Evolutionary conservation across 108 stramenopile species (phyloP), one percentile per base, ranked within the genome.

Genomic region (Skeletonema potamos): DNA sequence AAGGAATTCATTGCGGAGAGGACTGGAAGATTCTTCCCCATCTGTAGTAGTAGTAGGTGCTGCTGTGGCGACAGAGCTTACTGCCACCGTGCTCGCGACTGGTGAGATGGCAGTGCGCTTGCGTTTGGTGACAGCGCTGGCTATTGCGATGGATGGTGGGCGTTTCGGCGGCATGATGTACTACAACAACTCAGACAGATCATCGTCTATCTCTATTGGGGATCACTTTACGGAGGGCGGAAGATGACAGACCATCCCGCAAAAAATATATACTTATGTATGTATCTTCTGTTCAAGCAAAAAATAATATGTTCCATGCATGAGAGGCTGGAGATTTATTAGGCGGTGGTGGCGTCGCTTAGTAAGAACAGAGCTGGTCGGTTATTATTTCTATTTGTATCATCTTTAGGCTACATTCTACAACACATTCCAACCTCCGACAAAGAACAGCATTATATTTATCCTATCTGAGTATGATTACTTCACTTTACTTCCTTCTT

Each of bases 1-100:
- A 63, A 90, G 65, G 68, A 94, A 94, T 48, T 84, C 85, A 11
- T 85, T 85, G 64, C 71, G 68, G 32, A 93, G 84, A 22, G 20
- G 28, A 7, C 32, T 33, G 58, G 32, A 20, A 20, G n/a, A 18
- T 51, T 22, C 22, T 15, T 6, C 48, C 1, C n/a, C 48, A 24
- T 51, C 22, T 7, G 34, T 34, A 6, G 34, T 7, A 6, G 34
- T 6, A 7, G 34, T 34, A 6, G 15, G 22, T 22, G 3, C 20
- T 44, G 43, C 8, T 22, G 22, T 24, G 20, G 22, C 22, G 2
- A 8, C 8, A 51, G 48, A 22, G 22, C 48, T 51, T 51, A 9
- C 7, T 0, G 22, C 22, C 22, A 24, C 22, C 22, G 8, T 51
- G 48, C 48, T 51, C n/a, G 8, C 22, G 48, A 51, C n/a, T 22